These are phyloP conservation scores for Vanilla planifolia DNA, from an alignment of 106 monocot genomes.

Conservation along the genomic window DNA sequence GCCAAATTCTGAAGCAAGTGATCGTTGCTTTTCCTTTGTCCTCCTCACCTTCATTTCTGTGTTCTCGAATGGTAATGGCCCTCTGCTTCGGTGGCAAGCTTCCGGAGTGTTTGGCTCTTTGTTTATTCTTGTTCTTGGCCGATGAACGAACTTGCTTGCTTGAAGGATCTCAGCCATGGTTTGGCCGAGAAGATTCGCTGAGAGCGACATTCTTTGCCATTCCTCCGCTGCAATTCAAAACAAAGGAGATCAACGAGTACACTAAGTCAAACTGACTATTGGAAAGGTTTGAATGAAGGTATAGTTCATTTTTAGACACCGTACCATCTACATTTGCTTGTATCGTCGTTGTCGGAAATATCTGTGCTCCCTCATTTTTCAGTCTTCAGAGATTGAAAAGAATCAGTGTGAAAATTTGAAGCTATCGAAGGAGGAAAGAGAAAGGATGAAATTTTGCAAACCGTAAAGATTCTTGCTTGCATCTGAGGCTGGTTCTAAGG, in stretches of 20 bases:
- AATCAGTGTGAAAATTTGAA: not conserved
- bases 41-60: slow-evolving; percentile 38
- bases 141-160: slow-evolving; percentile 35
- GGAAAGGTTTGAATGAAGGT: not conserved
- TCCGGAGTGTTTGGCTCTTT: slow-evolving; percentile 58
- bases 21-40: slow-evolving; percentile 50
- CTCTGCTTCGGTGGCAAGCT: slow-evolving; percentile 3
- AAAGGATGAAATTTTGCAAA: not conserved
- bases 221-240: slow-evolving; percentile 19
- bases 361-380: slow-evolving; percentile 32
- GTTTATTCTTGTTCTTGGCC: not conserved
- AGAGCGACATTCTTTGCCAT: slow-evolving; percentile 70
- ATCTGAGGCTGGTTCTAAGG: slow-evolving; percentile 68
- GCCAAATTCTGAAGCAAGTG: slow-evolving; percentile 10
- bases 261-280: not conserved
- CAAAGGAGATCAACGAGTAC: no score
- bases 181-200: slow-evolving; percentile 75
- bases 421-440: not conserved
- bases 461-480: slow-evolving; percentile 82
- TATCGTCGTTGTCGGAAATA: slow-evolving; percentile 53
- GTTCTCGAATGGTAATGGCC: not conserved
- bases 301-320: not conserved
- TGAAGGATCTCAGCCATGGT: slow-evolving; percentile 73
- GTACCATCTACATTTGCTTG: slow-evolving; percentile 33
- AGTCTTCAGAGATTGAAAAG: slow-evolving; percentile 22